Base-by-base conservation (phyloP, 371 early-diverging fungal species). In the Rhizopus arrhizus region DNA sequence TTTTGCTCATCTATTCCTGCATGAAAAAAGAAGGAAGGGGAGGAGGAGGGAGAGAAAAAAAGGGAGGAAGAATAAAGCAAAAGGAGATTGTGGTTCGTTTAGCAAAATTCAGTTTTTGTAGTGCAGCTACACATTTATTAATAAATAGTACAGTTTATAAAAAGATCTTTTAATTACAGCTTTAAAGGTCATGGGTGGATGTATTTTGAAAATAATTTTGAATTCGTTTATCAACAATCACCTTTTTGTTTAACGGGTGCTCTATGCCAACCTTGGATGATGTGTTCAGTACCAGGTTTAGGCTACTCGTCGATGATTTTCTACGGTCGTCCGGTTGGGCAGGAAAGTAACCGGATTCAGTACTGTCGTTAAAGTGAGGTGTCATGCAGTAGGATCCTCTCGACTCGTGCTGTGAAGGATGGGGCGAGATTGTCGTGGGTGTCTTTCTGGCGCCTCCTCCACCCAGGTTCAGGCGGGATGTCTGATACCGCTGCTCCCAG, bases 161-260 rank as follows among this genome's bases (percentile, higher is more conserved):
- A 22, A 22, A 22, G 22, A 22, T 22, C 22, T 22, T 22, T 22
- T 22, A 53, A 38, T 38, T 38, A 38, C 40, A 38, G 13, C 8
- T 11, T 38, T 38, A 38, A 38, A 11, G 13, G 40, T 8, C 11
- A 38, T 13, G 40, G 22, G 22, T 22, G 22, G 22, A 22, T 2
- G 48, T 29, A 48, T 48, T 48, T 41, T 68, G 68, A 45, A 75
- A 61, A 56, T 75, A 75, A 4, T 51, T 59, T 52, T 68, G 67
- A 28, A 75, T 75, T 9, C 76, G 72, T 53, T 75, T 59, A 53
- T 75, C 75, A 22, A 62, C 66, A 33, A 74, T 68, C 16, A 68
- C 52, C 36, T 68, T 69, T n/a, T 64, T 69, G 34, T 69, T 75
- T 10, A 74, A 47, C 28, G 74, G 70, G 43, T 74, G 72, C 16